Base-by-base conservation (phyloP, 1,284 basidiomycete genomes). In the Tylopilus sp. region DNA sequence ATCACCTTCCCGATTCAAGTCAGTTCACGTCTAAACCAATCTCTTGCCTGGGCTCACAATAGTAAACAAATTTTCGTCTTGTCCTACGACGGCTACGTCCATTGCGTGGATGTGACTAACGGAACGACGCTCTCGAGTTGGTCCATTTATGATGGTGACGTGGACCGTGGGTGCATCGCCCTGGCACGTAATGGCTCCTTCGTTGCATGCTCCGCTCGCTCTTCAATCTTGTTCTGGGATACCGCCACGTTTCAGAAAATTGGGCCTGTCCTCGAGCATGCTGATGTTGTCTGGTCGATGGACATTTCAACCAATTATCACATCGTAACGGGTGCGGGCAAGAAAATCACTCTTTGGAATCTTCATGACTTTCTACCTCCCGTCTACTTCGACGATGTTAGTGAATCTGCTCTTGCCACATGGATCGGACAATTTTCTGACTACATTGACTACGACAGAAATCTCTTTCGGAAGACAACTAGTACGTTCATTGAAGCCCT, bases 11-110 rank as follows among this genome's bases (percentile, higher is more conserved):
- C 38, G 3, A 53, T 53, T 22, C 16, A 33, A 29, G 33, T 52
- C n/a, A 38, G 24, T 10, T 18, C 58, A 57, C 29, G 19, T 10
- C 55, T 16, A 29, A 18, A 24, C 9, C 18, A 22, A 16, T 39
- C 58, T 8, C 38, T 60, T 39, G 51, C 38, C 7, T 60, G 58
- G 58, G 33, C 58, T 24, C 26, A 24, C 32, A 33, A 53, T 60
- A 39, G 24, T 9, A 36, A 60, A 33, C 38, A 16, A 13, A 52
- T 60, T 26, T 53, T 53, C 26, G 38, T 39, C 19, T 36, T 38
- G 10, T 24, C 26, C 10, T 19, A 47, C 22, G 44, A 47, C 9
- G 44, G 44, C 44, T 22, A 47, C 44, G 10, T 47, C 22, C 22
- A 47, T 19, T 10, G 8, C 22, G 19, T 47, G 22, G 44, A 47